These are phyloP conservation scores for Polyplosphaeria fusca DNA, from an alignment of 495 filamentous ascomycete species.

Conservation along the genomic window DNA sequence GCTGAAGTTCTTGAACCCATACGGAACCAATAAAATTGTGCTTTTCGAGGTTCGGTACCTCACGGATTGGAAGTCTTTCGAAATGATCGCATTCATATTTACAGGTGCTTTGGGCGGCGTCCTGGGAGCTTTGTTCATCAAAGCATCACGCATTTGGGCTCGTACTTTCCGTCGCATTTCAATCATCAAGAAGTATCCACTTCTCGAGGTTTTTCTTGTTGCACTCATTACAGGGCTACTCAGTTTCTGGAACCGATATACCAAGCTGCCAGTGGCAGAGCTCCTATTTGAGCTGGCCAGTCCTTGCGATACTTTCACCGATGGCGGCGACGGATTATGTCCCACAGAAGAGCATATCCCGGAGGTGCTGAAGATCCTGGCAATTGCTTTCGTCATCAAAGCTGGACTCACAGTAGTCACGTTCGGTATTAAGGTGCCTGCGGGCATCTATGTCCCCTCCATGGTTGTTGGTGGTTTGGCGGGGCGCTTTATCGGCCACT, in stretches of 20 bases:
- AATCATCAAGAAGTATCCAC: conserved; percentile 74
- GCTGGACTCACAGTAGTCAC: conserved; percentile 81
- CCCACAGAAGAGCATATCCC: conserved; percentile 73
- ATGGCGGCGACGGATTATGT: conserved; percentile 65
- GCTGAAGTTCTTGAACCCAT: conserved; percentile 91
- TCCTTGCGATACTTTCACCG: conserved; percentile 70
- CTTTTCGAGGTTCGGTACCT: conserved; percentile 90
- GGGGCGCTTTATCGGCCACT: conserved; percentile 83
- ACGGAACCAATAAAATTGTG: conserved; percentile 94
- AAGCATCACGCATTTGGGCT: conserved; percentile 87
- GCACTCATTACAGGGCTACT: conserved; percentile 78
- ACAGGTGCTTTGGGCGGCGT: conserved; percentile 83
- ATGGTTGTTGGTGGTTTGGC: conserved; percentile 97
- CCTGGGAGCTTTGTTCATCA: conserved; percentile 89
- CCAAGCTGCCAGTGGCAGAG: conserved; percentile 84
- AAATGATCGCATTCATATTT: conserved; percentile 78
- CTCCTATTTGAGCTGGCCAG: conserved; percentile 85
- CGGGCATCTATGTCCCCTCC: conserved; percentile 94
- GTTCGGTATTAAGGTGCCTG: conserved; percentile 92
- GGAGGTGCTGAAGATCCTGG: conserved; percentile 62
- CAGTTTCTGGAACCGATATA: conserved; percentile 92
- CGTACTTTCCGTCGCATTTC: conserved; percentile 78
- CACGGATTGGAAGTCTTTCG: conserved; percentile 93
- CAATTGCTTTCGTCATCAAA: conserved; percentile 84
- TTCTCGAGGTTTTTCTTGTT: conserved; percentile 85